Percentiles rank a stretch among this genome's conserved stretches.
Conservation (phyloP, 805 yeast genomes). For the Teunomyces aglyptinius region DNA sequence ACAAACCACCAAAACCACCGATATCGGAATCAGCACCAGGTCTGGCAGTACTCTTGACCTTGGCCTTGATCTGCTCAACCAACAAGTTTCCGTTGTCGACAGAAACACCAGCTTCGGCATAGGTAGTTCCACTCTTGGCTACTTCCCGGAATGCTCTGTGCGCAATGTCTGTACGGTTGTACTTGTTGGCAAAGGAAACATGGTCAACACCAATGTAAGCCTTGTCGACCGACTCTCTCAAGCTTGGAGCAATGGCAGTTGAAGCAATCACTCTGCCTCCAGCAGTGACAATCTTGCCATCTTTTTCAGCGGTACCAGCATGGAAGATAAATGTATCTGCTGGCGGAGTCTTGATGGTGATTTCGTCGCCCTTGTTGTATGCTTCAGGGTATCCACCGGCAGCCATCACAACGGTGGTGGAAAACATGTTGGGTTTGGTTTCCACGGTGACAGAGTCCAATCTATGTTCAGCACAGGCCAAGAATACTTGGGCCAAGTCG, state of each 20-base stretch:
- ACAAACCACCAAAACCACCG: slow-evolving; percentile 98
- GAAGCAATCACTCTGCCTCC: slow-evolving; percentile 98
- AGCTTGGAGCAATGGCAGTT: slow-evolving; percentile 75
- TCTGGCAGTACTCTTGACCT: slow-evolving; percentile 90
- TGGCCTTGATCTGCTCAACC: slow-evolving; percentile 85
- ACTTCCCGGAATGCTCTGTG: slow-evolving; percentile 83
- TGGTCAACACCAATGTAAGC: slow-evolving; percentile 85
- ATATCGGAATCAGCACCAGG: slow-evolving; percentile 97
- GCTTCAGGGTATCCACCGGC: slow-evolving; percentile 96
- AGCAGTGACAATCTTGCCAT: slow-evolving; percentile 68
- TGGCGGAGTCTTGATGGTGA: slow-evolving; percentile 53
- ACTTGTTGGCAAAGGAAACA: slow-evolving; percentile 70
- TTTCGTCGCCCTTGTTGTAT: slow-evolving; percentile 83
- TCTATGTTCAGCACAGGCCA: slow-evolving; percentile 93
- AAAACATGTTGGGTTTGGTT: slow-evolving; percentile 54
- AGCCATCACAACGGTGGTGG: slow-evolving; percentile 92
- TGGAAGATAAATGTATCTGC: slow-evolving; percentile 79
- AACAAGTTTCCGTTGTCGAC: slow-evolving; percentile 92
- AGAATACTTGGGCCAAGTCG: slow-evolving; percentile 89
- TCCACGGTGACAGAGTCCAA: slow-evolving; percentile 73
- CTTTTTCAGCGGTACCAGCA: slow-evolving; percentile 78
- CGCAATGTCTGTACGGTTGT: slow-evolving; percentile 91
- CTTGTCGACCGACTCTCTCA: slow-evolving; percentile 76
- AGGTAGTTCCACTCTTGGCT: slow-evolving; percentile 47
- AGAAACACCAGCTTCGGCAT: slow-evolving; percentile 95